phyloP scores from a whole-genome alignment of 345 rosid genomes.

The Mercurialis annua region DNA sequence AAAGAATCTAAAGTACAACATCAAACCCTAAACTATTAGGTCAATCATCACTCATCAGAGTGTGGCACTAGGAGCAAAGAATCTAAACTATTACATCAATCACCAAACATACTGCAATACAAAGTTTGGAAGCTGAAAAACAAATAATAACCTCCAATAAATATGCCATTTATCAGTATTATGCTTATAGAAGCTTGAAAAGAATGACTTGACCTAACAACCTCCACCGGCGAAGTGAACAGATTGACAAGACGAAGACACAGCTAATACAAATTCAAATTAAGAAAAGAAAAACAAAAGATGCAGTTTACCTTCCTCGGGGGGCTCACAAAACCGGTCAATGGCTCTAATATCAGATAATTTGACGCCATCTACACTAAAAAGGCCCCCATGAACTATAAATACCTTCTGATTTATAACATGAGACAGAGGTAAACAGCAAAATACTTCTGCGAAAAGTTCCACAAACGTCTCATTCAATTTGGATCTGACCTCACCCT shows the following conservation, averaged over 20 bases:
- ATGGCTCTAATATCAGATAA: conserved; percentile 83
- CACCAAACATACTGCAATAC: too few relatives aligned
- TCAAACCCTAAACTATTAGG: not conserved
- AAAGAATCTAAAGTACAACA: not conserved
- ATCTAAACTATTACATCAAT: conserved; percentile 3
- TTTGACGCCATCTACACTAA: conserved; percentile 93
- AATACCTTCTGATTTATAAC: conserved; percentile 77
- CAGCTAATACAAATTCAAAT: not conserved
- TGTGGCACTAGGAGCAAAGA: not conserved
- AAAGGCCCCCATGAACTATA: conserved; percentile 97
- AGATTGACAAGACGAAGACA: not conserved
- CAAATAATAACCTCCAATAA: not conserved
- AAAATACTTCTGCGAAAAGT: conserved; percentile 95
- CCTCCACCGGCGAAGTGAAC: not conserved
- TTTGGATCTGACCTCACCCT: conserved; percentile 96
- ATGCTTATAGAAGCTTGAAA: not conserved
- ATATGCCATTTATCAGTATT: not conserved
- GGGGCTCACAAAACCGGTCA: conserved; percentile 95
- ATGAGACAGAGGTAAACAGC: conserved; percentile 92
- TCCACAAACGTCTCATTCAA: conserved; percentile 87
- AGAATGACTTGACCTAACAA: not conserved
- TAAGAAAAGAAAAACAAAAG: not conserved
- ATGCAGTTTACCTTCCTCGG: conserved; percentile 81
- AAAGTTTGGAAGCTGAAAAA: not conserved
- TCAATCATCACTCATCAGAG: not conserved